These are phyloP conservation scores for Chenopodium quinoa DNA, from an alignment of 148 eudicot species.

Conservation along the genomic window DNA sequence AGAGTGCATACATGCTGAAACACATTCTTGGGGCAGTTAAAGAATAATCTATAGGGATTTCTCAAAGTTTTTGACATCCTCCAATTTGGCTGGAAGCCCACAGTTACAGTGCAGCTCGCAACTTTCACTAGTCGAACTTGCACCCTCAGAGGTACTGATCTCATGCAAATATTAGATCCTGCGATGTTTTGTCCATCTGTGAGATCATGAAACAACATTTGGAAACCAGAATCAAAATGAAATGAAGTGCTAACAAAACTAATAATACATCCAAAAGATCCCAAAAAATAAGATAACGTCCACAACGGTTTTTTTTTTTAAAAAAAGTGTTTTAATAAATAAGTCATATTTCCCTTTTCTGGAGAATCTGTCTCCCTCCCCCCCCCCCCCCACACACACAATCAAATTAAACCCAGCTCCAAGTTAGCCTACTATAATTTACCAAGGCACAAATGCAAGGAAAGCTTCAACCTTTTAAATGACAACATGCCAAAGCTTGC, in stretches of 20 bases:
- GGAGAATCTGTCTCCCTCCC: too few relatives aligned
- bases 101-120: conserved; percentile 37
- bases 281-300: too few relatives aligned
- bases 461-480: conserved; percentile 7
- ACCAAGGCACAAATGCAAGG: background rate
- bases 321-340: too few relatives aligned
- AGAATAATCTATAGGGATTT: conserved; percentile 40
- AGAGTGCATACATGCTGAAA: conserved; percentile 32
- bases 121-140: conserved; percentile 27
- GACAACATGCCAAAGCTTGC: background rate
- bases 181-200: conserved; percentile 13
- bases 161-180: conserved; percentile 30
- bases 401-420: too few relatives aligned
- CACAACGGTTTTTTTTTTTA: background rate
- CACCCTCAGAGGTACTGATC: conserved; percentile 24
- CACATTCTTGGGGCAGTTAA: conserved; percentile 41
- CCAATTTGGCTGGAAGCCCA: conserved; percentile 44
- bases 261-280: background rate
- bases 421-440: background rate
- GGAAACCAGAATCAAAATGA: background rate
- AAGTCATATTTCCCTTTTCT: too few relatives aligned
- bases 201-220: conserved; percentile 13
- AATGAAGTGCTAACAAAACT: conserved; percentile 1
- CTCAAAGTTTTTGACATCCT: conserved; percentile 40
- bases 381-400: too few relatives aligned